Evolutionary conservation across 345 rosid genomes (phyloP).

Genomic region (Aquilaria sinensis): DNA sequence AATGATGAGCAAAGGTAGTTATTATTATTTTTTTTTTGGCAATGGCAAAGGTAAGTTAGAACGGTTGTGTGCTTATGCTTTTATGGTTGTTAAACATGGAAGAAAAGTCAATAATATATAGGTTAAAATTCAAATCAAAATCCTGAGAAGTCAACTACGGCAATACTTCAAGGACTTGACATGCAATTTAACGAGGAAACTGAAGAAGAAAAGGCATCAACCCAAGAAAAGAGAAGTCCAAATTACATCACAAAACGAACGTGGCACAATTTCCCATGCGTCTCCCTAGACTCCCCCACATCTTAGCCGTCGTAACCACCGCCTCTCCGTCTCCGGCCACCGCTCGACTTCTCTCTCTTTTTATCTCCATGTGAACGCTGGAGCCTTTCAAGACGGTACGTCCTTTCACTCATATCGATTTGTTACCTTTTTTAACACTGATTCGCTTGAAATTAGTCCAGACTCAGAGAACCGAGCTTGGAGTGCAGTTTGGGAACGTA

Average conservation of each 20-base stretch:
- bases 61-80: too few relatives aligned
- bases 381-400: neutral
- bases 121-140: too few relatives aligned
- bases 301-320: constrained; percentile 13
- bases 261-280: constrained; percentile 62
- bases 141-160: too few relatives aligned
- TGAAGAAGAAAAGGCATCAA: neutral
- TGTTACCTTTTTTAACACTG: too few relatives aligned
- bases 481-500: too few relatives aligned
- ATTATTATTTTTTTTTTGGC: too few relatives aligned
- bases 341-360: neutral
- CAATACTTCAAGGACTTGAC: too few relatives aligned
- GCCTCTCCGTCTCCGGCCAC: neutral
- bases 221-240: neutral
- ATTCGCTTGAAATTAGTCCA: constrained; percentile 5
- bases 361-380: neutral
- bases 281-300: constrained; percentile 6
- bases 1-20: too few relatives aligned
- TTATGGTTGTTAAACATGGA: too few relatives aligned
- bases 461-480: neutral
- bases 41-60: too few relatives aligned
- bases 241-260: constrained; percentile 6
- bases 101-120: too few relatives aligned
- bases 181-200: too few relatives aligned
- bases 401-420: constrained; percentile 9